phyloP scores from a whole-genome alignment of 2,329 filamentous ascomycete genomes.

The Blastomyces parvus region DNA sequence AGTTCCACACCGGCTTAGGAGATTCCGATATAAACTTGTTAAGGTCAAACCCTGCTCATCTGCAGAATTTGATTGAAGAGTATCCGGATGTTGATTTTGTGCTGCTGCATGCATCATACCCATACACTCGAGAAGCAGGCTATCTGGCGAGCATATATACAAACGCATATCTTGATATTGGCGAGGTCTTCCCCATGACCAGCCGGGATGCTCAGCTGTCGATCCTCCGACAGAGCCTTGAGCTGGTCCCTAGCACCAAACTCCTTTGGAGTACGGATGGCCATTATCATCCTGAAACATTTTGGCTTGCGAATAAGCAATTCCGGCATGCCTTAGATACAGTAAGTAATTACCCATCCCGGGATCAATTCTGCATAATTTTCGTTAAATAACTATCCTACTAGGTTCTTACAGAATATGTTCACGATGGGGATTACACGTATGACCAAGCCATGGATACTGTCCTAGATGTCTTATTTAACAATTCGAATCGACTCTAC shows the following conservation, averaged over 20 bases:
- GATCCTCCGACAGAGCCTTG: slow-evolving; percentile 61
- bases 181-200: slow-evolving; percentile 70
- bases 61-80: slow-evolving; percentile 62
- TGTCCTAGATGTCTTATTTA: slow-evolving; percentile 61
- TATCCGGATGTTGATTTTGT: slow-evolving; percentile 65
- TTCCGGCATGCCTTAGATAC: slow-evolving; percentile 60
- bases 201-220: slow-evolving; percentile 66
- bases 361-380: background rate
- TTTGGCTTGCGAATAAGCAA: slow-evolving; percentile 61
- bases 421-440: slow-evolving; percentile 54
- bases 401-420: slow-evolving; percentile 57
- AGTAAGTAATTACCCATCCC: slow-evolving; percentile 36
- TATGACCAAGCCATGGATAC: slow-evolving; percentile 53
- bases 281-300: slow-evolving; percentile 70
- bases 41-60: slow-evolving; percentile 61
- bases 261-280: slow-evolving; percentile 74
- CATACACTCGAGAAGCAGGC: slow-evolving; percentile 66
- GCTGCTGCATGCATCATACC: slow-evolving; percentile 70
- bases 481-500: slow-evolving; percentile 69
- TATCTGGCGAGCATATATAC: slow-evolving; percentile 68
- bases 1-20: slow-evolving; percentile 75
- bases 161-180: slow-evolving; percentile 75
- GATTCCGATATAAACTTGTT: slow-evolving; percentile 67
- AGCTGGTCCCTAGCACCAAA: slow-evolving; percentile 65
- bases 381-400: background rate